Base-by-base conservation (phyloP, 2,329 filamentous ascomycete species). In the Pseudonectria foliicola region DNA sequence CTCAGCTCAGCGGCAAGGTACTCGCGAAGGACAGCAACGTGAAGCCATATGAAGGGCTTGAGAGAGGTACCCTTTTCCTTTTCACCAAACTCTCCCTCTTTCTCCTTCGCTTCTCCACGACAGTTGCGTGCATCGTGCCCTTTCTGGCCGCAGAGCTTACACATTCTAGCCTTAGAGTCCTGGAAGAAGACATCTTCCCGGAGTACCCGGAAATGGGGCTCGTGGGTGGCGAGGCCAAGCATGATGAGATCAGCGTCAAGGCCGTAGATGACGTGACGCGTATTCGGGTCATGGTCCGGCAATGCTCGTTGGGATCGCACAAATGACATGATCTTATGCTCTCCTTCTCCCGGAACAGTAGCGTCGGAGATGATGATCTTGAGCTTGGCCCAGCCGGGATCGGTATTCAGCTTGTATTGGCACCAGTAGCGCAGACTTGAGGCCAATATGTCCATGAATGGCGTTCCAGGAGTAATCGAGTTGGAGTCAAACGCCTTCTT, bases 311-410 rank as follows among this genome's bases (percentile, higher is more conserved):
- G 93, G 25, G 90, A 95, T 53, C 92, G 82, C 47, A 98, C 78
- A 59, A 96, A 98, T 49, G 92, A 82, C 92, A 98, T 98, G 56
- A 98, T 96, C 64, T 98, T 98, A 63, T 98, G 92, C 66, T 98
- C 92, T 58, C 92, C 92, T 66, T 98, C 92, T 56, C 92, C 92
- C 35, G 92, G 92, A 26, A 98, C 89, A 27, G 90, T 95, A 35
- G 92, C 90, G 68, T 98, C 92, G 7, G 92, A 98, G 48, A 98
- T 96, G 61, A 98, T 93, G 60, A 98, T 77, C 71, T 98, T 98
- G 60, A 95, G 71, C 59, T 88, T 88, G 43, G 85, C 85, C 93
- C 93, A 98, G 32, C 82, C 86, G 23, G 90, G 88, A 60, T 98
- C 92, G 16, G 87, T 95, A 62, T 93, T 96, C 47, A 96, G 76